A percentile compares a stretch with the other conserved stretches of the same genome.
Conservation (phyloP, 1,139 yeast genomes). For the Pichia sp. region DNA sequence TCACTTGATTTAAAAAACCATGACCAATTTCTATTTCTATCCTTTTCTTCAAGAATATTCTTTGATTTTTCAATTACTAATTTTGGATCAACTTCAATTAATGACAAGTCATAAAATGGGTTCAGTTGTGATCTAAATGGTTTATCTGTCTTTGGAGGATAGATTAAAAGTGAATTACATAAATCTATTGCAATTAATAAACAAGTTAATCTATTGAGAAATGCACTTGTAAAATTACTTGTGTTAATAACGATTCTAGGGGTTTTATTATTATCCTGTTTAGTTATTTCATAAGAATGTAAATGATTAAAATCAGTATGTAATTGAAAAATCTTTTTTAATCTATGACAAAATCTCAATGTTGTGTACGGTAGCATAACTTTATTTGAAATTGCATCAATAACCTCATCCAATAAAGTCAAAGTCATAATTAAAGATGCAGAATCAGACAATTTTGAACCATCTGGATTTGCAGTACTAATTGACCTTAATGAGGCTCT, state of each 20-base stretch:
- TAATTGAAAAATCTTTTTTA: conserved; percentile 8
- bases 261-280: conserved; percentile 14
- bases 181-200: conserved; percentile 27
- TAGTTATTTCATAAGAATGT: conserved; percentile 12
- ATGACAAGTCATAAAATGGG: conserved; percentile 20
- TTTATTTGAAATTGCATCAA: conserved; percentile 31
- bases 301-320: conserved; percentile 11
- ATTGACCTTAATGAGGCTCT: conserved; percentile 13
- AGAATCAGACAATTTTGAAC: conserved; percentile 17
- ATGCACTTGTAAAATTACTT: conserved; percentile 29
- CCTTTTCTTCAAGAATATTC: conserved; percentile 3
- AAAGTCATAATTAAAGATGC: conserved; percentile 23
- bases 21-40: conserved; percentile 14
- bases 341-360: conserved; percentile 17
- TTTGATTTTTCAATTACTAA: conserved; percentile 7
- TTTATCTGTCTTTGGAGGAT: conserved; percentile 24
- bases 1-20: conserved; percentile 17
- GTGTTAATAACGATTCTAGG: conserved; percentile 31
- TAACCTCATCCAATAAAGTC: conserved; percentile 30
- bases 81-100: conserved; percentile 13
- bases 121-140: conserved; percentile 14
- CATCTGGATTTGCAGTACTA: conserved; percentile 15
- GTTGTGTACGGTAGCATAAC: conserved; percentile 25
- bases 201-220: conserved; percentile 28
- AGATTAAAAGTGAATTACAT: conserved; percentile 27